Percentiles rank a stretch among this genome's conserved stretches.
Evolutionary conservation across 2,329 filamentous ascomycete species (phyloP).

Genomic region (Hortaea werneckii): DNA sequence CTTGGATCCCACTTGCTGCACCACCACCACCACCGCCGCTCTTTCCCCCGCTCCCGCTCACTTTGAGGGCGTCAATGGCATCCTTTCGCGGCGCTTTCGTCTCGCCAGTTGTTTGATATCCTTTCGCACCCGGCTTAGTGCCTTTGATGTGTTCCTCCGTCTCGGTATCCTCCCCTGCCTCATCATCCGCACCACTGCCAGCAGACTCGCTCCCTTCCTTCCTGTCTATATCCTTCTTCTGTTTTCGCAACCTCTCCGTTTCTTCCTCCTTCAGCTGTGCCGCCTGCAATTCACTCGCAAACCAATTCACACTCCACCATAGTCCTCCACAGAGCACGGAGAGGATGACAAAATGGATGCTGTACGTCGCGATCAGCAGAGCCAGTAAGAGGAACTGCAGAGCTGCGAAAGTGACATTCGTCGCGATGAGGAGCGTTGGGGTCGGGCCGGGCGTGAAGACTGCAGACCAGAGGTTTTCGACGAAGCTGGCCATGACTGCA

Average conservation of each 20-base stretch:
- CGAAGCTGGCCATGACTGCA: conserved; percentile 37
- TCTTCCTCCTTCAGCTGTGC: conserved; percentile 40
- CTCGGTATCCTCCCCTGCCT: conserved; percentile 41
- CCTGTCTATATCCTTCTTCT: conserved; percentile 38
- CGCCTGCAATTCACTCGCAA: conserved; percentile 55
- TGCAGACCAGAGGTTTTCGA: conserved; percentile 76
- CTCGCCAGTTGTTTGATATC: neutral
- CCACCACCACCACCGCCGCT: neutral
- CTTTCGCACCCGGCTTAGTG: too few relatives aligned
- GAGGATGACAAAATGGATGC: conserved; percentile 78
- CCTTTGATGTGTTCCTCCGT: conserved; percentile 7
- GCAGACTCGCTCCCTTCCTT: conserved; percentile 26
- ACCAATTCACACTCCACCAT: conserved; percentile 97
- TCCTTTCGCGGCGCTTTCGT: conserved; percentile 7
- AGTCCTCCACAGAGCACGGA: conserved; percentile 69
- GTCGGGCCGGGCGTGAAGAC: conserved; percentile 91
- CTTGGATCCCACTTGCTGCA: conserved; percentile 1
- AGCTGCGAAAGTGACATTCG: conserved; percentile 77
- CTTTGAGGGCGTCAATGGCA: conserved; percentile 5
- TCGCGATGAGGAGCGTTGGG: conserved; percentile 75
- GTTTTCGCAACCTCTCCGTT: conserved; percentile 34
- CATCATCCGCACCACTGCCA: conserved; percentile 26
- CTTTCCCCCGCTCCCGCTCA: conserved; percentile 2
- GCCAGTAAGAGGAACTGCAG: conserved; percentile 69
- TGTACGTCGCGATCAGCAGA: conserved; percentile 72